phyloP scores from a whole-genome alignment of 169 alveolate genomes.

The Eimeria zaria region DNA sequence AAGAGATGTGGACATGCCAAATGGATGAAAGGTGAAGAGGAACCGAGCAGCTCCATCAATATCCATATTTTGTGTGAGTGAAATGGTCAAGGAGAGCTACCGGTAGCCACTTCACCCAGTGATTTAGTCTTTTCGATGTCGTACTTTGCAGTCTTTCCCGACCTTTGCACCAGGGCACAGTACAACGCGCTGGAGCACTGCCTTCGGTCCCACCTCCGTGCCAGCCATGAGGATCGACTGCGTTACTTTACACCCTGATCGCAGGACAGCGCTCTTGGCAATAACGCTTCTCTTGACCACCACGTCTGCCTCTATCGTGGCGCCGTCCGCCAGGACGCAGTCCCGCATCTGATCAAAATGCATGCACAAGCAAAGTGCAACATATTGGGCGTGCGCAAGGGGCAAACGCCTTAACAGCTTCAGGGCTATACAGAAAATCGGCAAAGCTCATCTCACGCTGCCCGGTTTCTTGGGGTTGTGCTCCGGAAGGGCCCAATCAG shows the following conservation, averaged over 20 bases:
- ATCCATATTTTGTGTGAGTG: background rate
- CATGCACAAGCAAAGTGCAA: slow-evolving; percentile 6
- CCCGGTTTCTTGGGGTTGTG: slow-evolving; percentile 72
- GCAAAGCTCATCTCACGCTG: slow-evolving; percentile 64
- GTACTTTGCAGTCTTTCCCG: slow-evolving; percentile 82
- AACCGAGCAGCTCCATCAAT: background rate
- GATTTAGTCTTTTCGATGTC: background rate
- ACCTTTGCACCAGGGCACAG: slow-evolving; percentile 64
- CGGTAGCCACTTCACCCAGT: background rate
- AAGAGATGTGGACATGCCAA: background rate
- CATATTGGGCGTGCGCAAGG: background rate
- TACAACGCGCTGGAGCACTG: slow-evolving; percentile 72
- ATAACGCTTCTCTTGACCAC: slow-evolving; percentile 81
- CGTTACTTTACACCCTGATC: slow-evolving; percentile 68
- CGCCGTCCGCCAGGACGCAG: slow-evolving; percentile 81
- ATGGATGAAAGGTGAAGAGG: background rate
- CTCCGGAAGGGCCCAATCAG: slow-evolving; percentile 81
- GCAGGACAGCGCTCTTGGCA: slow-evolving; percentile 57
- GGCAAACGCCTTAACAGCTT: background rate
- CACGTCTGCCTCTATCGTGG: slow-evolving; percentile 63
- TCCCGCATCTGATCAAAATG: slow-evolving; percentile 78
- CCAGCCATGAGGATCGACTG: slow-evolving; percentile 76
- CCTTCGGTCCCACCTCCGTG: slow-evolving; percentile 50
- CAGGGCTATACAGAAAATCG: background rate
- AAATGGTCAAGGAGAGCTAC: background rate